Conservation (phyloP, 78 protist genomes). For the Creolimax fragrantissima region DNA sequence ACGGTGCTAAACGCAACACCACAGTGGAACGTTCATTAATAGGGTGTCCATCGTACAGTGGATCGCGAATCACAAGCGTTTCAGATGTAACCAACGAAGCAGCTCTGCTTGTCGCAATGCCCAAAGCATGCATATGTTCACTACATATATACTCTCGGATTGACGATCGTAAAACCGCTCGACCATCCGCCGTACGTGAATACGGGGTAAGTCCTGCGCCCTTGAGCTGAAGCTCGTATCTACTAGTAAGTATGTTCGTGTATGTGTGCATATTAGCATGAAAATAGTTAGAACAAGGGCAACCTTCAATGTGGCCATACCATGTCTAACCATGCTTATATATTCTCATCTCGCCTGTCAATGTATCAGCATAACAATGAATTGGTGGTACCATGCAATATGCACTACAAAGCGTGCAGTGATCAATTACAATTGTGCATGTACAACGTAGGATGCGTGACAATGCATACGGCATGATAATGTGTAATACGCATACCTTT, state of each 20-base stretch:
- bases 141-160: constrained; percentile 65
- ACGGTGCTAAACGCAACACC: constrained; percentile 55
- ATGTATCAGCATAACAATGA: background rate
- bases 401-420: background rate
- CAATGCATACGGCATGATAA: too few species aligned
- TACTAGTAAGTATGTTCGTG: background rate
- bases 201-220: constrained; percentile 73
- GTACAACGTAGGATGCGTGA: background rate
- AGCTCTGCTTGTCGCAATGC: constrained; percentile 64
- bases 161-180: constrained; percentile 62
- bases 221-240: constrained; percentile 38
- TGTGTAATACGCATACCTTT: too few species aligned
- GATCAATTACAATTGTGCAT: background rate
- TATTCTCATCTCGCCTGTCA: background rate
- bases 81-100: constrained; percentile 39
- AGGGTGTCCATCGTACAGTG: constrained; percentile 38
- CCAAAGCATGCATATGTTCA: constrained; percentile 61
- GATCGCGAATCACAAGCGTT: constrained; percentile 35
- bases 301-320: too few species aligned
- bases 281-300: background rate
- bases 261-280: background rate
- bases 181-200: constrained; percentile 49
- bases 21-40: constrained; percentile 51
- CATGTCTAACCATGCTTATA: background rate
- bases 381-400: background rate